Evolutionary conservation across 345 rosid genomes (phyloP), one percentile per base, ranked within the genome.

Genomic region (Abelmoschus esculentus): DNA sequence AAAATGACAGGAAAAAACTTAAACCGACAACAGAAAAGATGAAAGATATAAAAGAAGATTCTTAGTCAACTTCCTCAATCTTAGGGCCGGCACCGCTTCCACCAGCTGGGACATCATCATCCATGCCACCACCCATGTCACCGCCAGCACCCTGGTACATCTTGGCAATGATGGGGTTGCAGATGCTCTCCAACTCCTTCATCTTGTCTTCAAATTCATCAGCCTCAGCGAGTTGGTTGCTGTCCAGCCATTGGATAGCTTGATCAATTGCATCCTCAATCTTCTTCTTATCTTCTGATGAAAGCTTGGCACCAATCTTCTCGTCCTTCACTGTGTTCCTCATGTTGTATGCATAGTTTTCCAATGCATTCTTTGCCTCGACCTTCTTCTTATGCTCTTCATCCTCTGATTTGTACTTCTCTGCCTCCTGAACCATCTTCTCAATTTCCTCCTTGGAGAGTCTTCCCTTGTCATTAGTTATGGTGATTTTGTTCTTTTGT

Each of bases 341-440:
- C 90, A 88, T 86, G 89, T 85, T 85, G 86, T 85, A 83, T 0
- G 89, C 82, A 57, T 86, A 86, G 75, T 86, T 86, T 78, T 86
- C 92, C 53, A 88, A 75, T 17, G 90, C 84, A 26, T 88, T 89
- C 87, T 83, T 89, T 34, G 95, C 73, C 72, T 89, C 91, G 1
- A 85, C 89, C 84, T 86, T 88, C 85, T 85, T 89, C 78, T 85
- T 86, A 83, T 86, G 91, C 72, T 89, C 95, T 62, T 89, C 87
- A 2, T 86, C 95, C 53, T 86, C 95, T 0, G 91, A 85, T 70
- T 87, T 89, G 87, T 89, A 84, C 73, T 85, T 85, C 89, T 89
- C 95, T 0, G 91, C 90, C 74, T 89, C 95, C 58, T 87, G 81
- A 53, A 89, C 91, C 91, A 89, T 89, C 84, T 86, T 85, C 81